A percentile compares a stretch with the other conserved stretches of the same genome.
Conservation (phyloP, 306 rosid genomes). For the Corylus heterophylla region DNA sequence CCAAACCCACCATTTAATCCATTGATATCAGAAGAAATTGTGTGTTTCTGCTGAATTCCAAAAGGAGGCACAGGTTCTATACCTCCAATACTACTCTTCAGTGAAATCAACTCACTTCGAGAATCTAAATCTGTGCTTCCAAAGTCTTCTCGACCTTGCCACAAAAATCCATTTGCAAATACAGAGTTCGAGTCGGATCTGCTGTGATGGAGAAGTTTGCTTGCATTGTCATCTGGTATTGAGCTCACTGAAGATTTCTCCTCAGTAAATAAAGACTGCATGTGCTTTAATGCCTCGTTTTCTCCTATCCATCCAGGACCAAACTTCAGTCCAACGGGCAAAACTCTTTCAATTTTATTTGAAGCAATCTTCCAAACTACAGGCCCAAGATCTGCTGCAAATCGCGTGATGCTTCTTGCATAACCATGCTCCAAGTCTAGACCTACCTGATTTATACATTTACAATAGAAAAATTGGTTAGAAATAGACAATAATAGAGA, state of each 20-base stretch:
- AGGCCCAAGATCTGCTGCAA: constrained; percentile 87
- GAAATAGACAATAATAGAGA: not conserved
- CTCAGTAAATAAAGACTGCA: constrained; percentile 34
- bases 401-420: constrained; percentile 78
- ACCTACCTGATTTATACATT: constrained; percentile 64
- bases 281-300: constrained; percentile 39
- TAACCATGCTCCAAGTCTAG: constrained; percentile 64
- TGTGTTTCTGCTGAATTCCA: constrained; percentile 45
- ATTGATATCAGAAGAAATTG: constrained; percentile 29
- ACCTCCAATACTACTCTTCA: constrained; percentile 35
- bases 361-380: constrained; percentile 82
- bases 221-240: too few species aligned
- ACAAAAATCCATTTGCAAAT: constrained; percentile 35
- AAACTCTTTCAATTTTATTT: constrained; percentile 59
- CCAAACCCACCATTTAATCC: constrained; percentile 35
- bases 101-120: constrained; percentile 42
- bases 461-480: not conserved
- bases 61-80: constrained; percentile 31
- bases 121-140: constrained; percentile 39
- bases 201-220: too few species aligned
- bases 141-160: constrained; percentile 44
- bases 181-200: constrained; percentile 22
- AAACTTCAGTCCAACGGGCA: constrained; percentile 56
- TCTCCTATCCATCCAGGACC: constrained; percentile 70
- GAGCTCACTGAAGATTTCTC: constrained; percentile 25